phyloP scores from a whole-genome alignment of 768 basidiomycete genomes.

The Tulasnella sp. region DNA sequence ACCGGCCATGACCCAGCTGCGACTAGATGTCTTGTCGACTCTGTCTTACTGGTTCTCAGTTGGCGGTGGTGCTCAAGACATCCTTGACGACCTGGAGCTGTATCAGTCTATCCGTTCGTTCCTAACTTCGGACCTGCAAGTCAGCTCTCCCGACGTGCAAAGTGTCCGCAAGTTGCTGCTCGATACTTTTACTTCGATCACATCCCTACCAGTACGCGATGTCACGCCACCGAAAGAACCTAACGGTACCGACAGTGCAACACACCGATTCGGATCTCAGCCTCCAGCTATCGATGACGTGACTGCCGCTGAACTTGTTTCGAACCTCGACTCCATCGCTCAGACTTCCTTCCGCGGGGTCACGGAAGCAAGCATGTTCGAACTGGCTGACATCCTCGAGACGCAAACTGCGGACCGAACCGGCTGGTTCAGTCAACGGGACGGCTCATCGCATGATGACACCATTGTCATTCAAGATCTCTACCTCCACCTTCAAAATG shows the following conservation, averaged over 20 bases:
- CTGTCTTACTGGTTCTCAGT: slow-evolving; percentile 59
- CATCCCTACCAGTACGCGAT: slow-evolving; percentile 39
- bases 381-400: slow-evolving; percentile 67
- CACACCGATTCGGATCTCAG: slow-evolving; percentile 29
- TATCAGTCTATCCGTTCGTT: slow-evolving; percentile 48
- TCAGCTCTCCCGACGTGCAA: slow-evolving; percentile 34
- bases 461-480: slow-evolving; percentile 69
- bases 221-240: slow-evolving; percentile 4
- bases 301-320: slow-evolving; percentile 59
- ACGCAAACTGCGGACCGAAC: slow-evolving; percentile 67
- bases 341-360: slow-evolving; percentile 64
- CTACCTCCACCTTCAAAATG: slow-evolving; percentile 57
- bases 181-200: slow-evolving; percentile 41
- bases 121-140: slow-evolving; percentile 43
- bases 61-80: slow-evolving; percentile 71
- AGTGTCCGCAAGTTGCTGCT: slow-evolving; percentile 32
- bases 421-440: slow-evolving; percentile 62
- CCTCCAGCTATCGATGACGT: slow-evolving; percentile 54
- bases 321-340: slow-evolving; percentile 66
- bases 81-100: slow-evolving; percentile 58
- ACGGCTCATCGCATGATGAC: slow-evolving; percentile 40
- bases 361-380: slow-evolving; percentile 57
- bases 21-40: slow-evolving; percentile 16
- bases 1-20: background rate
- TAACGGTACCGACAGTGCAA: slow-evolving; percentile 1